These are phyloP conservation scores for Fusarium udum DNA, from an alignment of 2,329 filamentous ascomycete species.

Conservation along the genomic window DNA sequence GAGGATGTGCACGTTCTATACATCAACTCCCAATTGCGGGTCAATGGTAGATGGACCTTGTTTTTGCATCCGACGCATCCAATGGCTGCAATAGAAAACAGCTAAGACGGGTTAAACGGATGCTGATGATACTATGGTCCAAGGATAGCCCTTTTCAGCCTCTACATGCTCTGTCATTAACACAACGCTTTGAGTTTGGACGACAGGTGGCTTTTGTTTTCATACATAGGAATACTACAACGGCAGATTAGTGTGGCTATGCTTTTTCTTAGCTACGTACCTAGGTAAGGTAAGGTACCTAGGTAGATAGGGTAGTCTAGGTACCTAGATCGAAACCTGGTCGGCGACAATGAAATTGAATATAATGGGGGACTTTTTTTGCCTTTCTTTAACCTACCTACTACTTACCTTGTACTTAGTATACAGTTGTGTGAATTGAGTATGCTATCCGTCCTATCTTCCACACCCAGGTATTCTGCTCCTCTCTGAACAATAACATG, in stretches of 20 bases:
- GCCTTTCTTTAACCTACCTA: neutral
- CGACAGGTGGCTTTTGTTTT: neutral
- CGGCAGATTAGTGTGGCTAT: neutral
- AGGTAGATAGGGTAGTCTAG: neutral
- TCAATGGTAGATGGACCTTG: constrained; percentile 9
- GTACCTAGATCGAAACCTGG: neutral
- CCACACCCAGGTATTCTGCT: neutral
- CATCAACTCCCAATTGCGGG: neutral
- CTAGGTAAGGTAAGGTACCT: too few relatives aligned
- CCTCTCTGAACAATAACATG: neutral
- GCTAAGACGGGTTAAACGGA: constrained; percentile 15
- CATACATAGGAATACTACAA: neutral
- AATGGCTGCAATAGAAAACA: neutral
- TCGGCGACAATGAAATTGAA: neutral
- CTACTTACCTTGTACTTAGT: neutral
- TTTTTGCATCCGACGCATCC: neutral
- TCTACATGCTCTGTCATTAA: neutral
- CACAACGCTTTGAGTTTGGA: neutral
- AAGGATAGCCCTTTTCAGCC: neutral
- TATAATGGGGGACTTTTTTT: neutral
- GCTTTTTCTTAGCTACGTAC: too few relatives aligned
- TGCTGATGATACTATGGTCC: constrained; percentile 2
- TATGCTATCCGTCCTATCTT: neutral
- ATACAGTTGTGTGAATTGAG: neutral
- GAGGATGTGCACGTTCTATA: constrained; percentile 22